A percentile compares a stretch with the other conserved stretches of the same genome.
phyloP scores from a whole-genome alignment of 1,284 basidiomycete species.

The Fistulinella cinereoalba region DNA sequence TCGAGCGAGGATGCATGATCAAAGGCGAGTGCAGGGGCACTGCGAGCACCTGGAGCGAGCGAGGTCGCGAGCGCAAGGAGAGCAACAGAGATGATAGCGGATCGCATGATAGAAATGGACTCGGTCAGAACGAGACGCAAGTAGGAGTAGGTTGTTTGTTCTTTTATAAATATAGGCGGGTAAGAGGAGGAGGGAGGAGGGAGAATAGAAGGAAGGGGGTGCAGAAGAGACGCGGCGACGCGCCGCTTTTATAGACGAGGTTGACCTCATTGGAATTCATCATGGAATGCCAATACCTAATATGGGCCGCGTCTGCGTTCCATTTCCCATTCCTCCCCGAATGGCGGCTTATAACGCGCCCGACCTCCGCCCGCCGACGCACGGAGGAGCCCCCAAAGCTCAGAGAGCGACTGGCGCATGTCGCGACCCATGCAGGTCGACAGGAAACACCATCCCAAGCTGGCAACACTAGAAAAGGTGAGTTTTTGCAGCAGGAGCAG shows the following conservation, averaged over 20 bases:
- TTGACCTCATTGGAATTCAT: slow-evolving; percentile 15
- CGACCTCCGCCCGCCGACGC: slow-evolving; percentile 9
- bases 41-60: slow-evolving; percentile 17
- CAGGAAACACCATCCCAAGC: slow-evolving; percentile 59
- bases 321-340: slow-evolving; percentile 59
- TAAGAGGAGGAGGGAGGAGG: slow-evolving; percentile 6
- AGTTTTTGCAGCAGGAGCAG: slow-evolving; percentile 5
- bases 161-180: slow-evolving; percentile 19
- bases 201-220: slow-evolving; percentile 9
- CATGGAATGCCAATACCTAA: slow-evolving; percentile 15
- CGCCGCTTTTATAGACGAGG: slow-evolving; percentile 25
- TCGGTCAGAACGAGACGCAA: slow-evolving; percentile 25
- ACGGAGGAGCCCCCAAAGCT: slow-evolving; percentile 42
- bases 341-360: slow-evolving; percentile 22
- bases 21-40: slow-evolving; percentile 7
- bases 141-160: slow-evolving; percentile 18
- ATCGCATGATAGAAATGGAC: slow-evolving; percentile 37
- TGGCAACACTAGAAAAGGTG: slow-evolving; percentile 40
- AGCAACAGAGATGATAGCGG: slow-evolving; percentile 36
- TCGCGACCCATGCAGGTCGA: slow-evolving; percentile 62
- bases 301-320: slow-evolving; percentile 42
- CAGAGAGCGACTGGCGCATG: slow-evolving; percentile 40
- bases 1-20: slow-evolving; percentile 1
- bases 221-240: not conserved
- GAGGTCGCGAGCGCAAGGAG: slow-evolving; percentile 38